A percentile compares a stretch with the other conserved stretches of the same genome.
Evolutionary conservation across 2,329 filamentous ascomycete species (phyloP).

Genomic region (Fusarium secorum): DNA sequence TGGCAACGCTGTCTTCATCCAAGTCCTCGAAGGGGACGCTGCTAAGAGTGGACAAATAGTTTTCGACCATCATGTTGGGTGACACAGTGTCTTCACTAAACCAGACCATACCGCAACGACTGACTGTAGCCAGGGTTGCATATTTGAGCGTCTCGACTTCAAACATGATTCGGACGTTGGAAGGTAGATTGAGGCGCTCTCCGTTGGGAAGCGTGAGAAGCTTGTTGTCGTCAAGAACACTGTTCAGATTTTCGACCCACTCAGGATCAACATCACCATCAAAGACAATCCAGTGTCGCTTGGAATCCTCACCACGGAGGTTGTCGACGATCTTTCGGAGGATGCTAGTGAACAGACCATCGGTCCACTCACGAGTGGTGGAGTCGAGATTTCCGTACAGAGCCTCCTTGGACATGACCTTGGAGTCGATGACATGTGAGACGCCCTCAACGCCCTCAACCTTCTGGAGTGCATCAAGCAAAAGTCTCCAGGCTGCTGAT

Average conservation of each 20-base stretch:
- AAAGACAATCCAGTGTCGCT: constrained; percentile 99
- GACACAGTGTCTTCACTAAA: constrained; percentile 98
- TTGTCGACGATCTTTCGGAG: constrained; percentile 99
- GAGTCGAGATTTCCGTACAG: constrained; percentile 95
- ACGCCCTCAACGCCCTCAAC: constrained; percentile 94
- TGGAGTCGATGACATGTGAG: constrained; percentile 97
- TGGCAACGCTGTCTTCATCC: constrained; percentile 86
- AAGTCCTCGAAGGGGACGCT: constrained; percentile 91
- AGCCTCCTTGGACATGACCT: constrained; percentile 99
- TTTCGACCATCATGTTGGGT: constrained; percentile 87
- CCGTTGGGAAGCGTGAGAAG: constrained; percentile 95
- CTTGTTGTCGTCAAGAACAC: constrained; percentile 99
- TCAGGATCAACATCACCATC: constrained; percentile 99
- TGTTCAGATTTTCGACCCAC: constrained; percentile 99
- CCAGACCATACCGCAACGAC: constrained; percentile 99
- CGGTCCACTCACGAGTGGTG: constrained; percentile 98
- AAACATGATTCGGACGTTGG: constrained; percentile 99
- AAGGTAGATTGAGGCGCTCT: constrained; percentile 91
- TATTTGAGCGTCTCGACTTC: constrained; percentile 98
- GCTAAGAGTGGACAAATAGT: constrained; percentile 86
- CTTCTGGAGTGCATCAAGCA: constrained; percentile 89
- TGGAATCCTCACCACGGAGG: constrained; percentile 92
- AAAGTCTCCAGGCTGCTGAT: constrained; percentile 90
- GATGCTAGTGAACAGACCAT: constrained; percentile 97
- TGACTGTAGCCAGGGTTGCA: constrained; percentile 97